These are phyloP conservation scores for Phytophthora ramorum DNA, from an alignment of 352 stramenopile genomes.

Conservation along the genomic window DNA sequence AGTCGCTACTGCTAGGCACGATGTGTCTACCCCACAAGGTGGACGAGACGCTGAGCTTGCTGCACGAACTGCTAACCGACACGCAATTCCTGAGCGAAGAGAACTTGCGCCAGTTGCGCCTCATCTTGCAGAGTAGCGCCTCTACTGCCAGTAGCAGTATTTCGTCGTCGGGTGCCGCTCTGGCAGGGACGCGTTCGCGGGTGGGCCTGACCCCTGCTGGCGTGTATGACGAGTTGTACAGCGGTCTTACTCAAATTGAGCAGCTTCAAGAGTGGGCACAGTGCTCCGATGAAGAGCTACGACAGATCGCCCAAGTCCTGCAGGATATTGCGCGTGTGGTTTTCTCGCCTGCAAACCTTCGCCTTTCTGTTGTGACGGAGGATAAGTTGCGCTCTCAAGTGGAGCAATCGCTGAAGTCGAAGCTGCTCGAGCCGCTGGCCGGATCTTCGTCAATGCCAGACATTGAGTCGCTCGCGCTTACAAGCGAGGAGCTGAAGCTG, in stretches of 20 bases:
- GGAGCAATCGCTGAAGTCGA: conserved; percentile 49
- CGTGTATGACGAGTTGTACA: conserved; percentile 73
- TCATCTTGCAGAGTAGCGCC: conserved; percentile 76
- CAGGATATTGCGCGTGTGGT: conserved; percentile 63
- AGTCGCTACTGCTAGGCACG: conserved; percentile 69
- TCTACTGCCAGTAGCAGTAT: conserved; percentile 74
- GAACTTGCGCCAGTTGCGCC: conserved; percentile 78
- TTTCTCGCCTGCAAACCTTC: conserved; percentile 66
- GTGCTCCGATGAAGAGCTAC: conserved; percentile 72
- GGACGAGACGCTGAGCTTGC: conserved; percentile 59
- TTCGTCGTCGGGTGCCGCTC: conserved; percentile 68
- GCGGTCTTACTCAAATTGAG: conserved; percentile 77
- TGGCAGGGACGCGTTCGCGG: conserved; percentile 67
- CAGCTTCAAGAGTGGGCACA: conserved; percentile 78
- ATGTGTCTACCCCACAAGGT: conserved; percentile 83
- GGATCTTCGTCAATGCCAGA: conserved; percentile 22
- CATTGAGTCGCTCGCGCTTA: conserved; percentile 24
- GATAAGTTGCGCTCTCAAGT: conserved; percentile 66
- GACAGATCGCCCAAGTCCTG: conserved; percentile 56
- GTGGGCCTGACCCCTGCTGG: conserved; percentile 59
- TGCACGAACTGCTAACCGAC: conserved; percentile 71
- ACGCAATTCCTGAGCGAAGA: conserved; percentile 77
- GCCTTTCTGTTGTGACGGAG: conserved; percentile 79
- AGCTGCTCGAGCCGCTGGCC: conserved; percentile 55
- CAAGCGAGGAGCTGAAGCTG: conserved; percentile 27